Evolutionary conservation across 169 alveolate genomes (phyloP).

Genomic region (Plasmodium falciparum): DNA sequence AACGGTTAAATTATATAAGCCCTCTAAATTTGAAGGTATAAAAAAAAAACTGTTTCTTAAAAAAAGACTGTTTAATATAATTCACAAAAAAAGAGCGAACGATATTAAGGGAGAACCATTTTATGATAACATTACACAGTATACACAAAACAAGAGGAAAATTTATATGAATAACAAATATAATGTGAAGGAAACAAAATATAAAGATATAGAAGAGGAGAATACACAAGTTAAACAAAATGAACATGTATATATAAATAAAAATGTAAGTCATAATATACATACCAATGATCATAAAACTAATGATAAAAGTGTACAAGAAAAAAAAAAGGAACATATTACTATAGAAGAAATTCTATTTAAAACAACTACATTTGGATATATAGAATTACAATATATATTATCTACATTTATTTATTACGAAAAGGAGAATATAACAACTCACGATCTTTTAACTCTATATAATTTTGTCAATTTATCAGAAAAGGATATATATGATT

Average conservation of each 20-base stretch:
- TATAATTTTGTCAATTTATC: slow-evolving; percentile 44
- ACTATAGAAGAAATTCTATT: slow-evolving; percentile 45
- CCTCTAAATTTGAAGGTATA: slow-evolving; percentile 57
- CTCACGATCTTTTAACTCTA: slow-evolving; percentile 36
- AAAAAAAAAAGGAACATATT: slow-evolving; percentile 7
- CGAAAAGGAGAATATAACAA: slow-evolving; percentile 27
- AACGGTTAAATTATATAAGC: slow-evolving; percentile 61
- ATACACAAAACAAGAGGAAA: slow-evolving; percentile 32
- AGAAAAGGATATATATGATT: slow-evolving; percentile 70
- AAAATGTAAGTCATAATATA: too few relatives aligned
- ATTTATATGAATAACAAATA: slow-evolving; percentile 68
- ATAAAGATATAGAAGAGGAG: too few relatives aligned
- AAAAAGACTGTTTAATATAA: slow-evolving; percentile 46
- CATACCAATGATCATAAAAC: too few relatives aligned
- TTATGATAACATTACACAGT: slow-evolving; percentile 17
- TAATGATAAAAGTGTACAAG: too few relatives aligned
- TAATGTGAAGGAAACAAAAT: slow-evolving; percentile 13
- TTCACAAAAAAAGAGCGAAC: slow-evolving; percentile 4
- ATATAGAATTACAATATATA: slow-evolving; percentile 69
- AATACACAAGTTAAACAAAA: too few relatives aligned
- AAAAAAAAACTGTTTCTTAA: slow-evolving; percentile 47
- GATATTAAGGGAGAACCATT: slow-evolving; percentile 7
- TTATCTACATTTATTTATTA: slow-evolving; percentile 48
- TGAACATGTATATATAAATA: too few relatives aligned
- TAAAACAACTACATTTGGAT: slow-evolving; percentile 41